These are phyloP conservation scores for Suhomyces sp. DNA, from an alignment of 805 yeast species.

Conservation along the genomic window DNA sequence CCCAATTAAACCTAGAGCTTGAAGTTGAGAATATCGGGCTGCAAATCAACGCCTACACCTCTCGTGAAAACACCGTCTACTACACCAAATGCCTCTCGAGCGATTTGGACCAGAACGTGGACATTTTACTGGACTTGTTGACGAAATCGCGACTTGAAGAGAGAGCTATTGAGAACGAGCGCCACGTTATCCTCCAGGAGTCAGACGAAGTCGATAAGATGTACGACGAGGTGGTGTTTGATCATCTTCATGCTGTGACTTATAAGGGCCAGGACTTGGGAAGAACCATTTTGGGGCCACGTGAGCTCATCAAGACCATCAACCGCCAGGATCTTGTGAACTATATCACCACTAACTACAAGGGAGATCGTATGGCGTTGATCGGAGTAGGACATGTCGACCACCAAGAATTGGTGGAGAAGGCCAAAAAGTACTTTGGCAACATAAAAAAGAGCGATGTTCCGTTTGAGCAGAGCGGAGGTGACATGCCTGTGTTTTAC, in stretches of 20 bases:
- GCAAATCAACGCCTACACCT: conserved; percentile 97
- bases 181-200: conserved; percentile 94
- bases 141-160: conserved; percentile 82
- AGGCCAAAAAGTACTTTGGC: conserved; percentile 76
- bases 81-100: conserved; percentile 82
- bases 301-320: conserved; percentile 80
- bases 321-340: conserved; percentile 69
- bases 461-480: conserved; percentile 71
- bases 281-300: conserved; percentile 93
- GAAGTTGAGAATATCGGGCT: conserved; percentile 97
- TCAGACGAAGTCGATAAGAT: conserved; percentile 96
- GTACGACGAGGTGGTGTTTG: conserved; percentile 98
- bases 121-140: conserved; percentile 83
- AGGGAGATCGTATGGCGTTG: conserved; percentile 96
- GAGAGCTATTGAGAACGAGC: conserved; percentile 87
- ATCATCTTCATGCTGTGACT: conserved; percentile 90
- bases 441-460: conserved; percentile 57
- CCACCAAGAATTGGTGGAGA: conserved; percentile 75
- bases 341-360: conserved; percentile 83
- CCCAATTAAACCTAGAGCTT: conserved; percentile 79
- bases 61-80: conserved; percentile 95
- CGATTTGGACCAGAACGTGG: conserved; percentile 83
- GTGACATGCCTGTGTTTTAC: conserved; percentile 72
- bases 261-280: conserved; percentile 91
- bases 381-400: conserved; percentile 94